Evolutionary conservation across 805 yeast species (phyloP).

Genomic region (Wickerhamiella azymoides): DNA sequence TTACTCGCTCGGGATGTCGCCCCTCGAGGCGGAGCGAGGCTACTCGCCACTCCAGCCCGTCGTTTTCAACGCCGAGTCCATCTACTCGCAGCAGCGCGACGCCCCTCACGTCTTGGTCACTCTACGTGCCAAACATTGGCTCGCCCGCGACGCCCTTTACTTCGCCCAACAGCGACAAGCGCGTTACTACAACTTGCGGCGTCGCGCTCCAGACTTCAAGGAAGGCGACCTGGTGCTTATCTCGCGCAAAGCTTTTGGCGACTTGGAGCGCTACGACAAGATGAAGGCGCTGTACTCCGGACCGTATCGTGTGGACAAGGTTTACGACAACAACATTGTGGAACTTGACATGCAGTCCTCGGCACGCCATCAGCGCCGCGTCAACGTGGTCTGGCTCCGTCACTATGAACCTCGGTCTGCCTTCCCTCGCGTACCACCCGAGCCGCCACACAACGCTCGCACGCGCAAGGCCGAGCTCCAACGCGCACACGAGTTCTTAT

Average conservation of each 20-base stretch:
- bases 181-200: background rate
- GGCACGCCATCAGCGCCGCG: background rate
- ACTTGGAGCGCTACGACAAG: background rate
- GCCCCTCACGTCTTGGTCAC: too few species aligned
- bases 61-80: too few species aligned
- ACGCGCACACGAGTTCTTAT: too few species aligned
- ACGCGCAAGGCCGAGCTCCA: too few species aligned
- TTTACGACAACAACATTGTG: background rate
- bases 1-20: background rate
- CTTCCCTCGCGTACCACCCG: too few species aligned
- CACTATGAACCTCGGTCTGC: background rate
- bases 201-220: background rate
- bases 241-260: constrained; percentile 1
- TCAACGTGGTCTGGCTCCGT: constrained; percentile 1
- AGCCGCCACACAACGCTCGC: too few species aligned
- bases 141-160: background rate
- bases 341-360: background rate
- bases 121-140: background rate
- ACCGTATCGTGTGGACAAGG: background rate
- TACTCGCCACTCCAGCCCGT: too few species aligned
- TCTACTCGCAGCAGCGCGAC: too few species aligned
- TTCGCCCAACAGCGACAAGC: background rate
- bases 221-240: background rate
- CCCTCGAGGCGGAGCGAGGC: constrained; percentile 1
- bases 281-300: background rate